Evolutionary conservation across 805 yeast species (phyloP).

Genomic region (Candida lessepsii): DNA sequence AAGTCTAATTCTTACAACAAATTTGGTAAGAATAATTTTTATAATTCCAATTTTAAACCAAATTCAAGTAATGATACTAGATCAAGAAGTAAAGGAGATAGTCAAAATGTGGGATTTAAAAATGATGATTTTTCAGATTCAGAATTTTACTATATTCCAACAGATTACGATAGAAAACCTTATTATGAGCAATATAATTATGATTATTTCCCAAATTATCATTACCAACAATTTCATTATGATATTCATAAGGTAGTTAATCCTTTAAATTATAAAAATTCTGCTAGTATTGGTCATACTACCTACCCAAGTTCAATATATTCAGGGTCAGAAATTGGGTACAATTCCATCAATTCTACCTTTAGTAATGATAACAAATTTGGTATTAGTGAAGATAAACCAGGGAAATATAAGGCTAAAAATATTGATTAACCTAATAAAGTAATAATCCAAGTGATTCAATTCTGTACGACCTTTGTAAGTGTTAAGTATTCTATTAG

Average conservation of each 20-base stretch:
- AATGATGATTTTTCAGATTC: neutral
- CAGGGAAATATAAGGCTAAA: neutral
- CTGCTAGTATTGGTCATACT: neutral
- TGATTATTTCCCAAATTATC: constrained; percentile 2
- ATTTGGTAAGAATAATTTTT: too few relatives aligned
- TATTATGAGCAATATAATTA: neutral
- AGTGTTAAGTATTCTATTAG: too few relatives aligned
- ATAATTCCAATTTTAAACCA: too few relatives aligned
- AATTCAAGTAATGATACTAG: neutral
- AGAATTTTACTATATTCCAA: constrained; percentile 5
- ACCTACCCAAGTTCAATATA: constrained; percentile 2
- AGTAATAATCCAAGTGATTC: neutral
- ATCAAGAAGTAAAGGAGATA: neutral
- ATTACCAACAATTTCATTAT: constrained; percentile 1
- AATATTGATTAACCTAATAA: neutral
- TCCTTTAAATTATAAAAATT: neutral
- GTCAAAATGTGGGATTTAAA: neutral
- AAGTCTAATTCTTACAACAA: too few relatives aligned
- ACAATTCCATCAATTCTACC: constrained; percentile 2
- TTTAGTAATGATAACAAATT: neutral
- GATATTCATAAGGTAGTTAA: neutral
- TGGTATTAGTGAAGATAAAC: neutral
- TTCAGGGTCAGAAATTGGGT: constrained; percentile 3
- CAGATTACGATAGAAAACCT: neutral
- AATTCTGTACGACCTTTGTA: constrained; percentile 2